Conservation (phyloP, 1,284 basidiomycete species). For the Cryptococcus amylolentus region DNA sequence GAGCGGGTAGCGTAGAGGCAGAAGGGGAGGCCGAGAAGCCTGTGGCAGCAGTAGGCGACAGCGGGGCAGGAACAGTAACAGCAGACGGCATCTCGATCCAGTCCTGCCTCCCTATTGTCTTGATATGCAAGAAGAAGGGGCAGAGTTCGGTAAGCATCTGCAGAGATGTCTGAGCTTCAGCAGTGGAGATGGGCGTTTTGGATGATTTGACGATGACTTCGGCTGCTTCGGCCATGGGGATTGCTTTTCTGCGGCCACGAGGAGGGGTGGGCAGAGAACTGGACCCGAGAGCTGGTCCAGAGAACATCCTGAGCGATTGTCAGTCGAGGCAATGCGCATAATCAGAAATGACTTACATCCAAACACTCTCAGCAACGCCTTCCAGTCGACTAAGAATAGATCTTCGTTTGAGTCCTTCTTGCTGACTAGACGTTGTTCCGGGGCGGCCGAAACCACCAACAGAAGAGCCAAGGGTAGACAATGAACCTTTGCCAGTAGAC, state of each 20-base stretch:
- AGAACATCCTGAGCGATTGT: constrained; percentile 38
- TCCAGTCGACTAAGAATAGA: constrained; percentile 48
- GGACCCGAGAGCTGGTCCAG: constrained; percentile 30
- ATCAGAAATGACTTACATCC: constrained; percentile 42
- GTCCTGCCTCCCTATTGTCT: constrained; percentile 39
- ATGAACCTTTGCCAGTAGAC: constrained; percentile 20
- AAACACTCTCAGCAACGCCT: constrained; percentile 49
- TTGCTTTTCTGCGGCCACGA: constrained; percentile 38
- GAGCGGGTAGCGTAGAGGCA: not conserved
- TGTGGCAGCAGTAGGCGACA: constrained; percentile 7
- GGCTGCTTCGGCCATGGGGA: constrained; percentile 45
- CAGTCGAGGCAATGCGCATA: not conserved
- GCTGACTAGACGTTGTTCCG: constrained; percentile 20
- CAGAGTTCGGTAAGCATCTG: constrained; percentile 46
- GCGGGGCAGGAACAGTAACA: constrained; percentile 7
- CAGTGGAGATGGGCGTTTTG: constrained; percentile 48
- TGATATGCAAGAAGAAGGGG: constrained; percentile 46
- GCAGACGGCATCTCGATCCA: constrained; percentile 49
- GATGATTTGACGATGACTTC: constrained; percentile 49
- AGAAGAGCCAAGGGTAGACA: constrained; percentile 29
- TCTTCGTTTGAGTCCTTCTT: constrained; percentile 47
- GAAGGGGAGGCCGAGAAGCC: constrained; percentile 6
- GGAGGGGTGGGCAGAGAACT: constrained; percentile 28
- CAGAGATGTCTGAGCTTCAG: constrained; percentile 48
- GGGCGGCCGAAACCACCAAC: constrained; percentile 11